Evolutionary conservation across 1,284 basidiomycete species (phyloP).

Genomic region (Sanguinoderma infundibulare): DNA sequence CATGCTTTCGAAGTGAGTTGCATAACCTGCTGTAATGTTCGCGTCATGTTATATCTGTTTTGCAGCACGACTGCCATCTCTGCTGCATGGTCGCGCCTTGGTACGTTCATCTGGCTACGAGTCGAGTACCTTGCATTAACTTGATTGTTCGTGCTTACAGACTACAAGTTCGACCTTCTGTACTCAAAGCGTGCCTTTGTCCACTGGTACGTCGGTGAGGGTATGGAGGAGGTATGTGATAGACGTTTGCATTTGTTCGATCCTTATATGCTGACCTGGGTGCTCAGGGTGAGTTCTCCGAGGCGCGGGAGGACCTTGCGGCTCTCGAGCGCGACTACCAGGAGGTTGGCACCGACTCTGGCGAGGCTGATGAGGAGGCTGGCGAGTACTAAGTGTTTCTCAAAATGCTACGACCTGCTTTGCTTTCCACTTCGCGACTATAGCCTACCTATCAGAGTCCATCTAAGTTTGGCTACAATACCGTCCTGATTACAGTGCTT

Average conservation of each 20-base stretch:
- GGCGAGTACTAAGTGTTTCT: slow-evolving; percentile 66
- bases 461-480: slow-evolving; percentile 29
- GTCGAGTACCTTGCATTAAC: background rate
- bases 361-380: slow-evolving; percentile 75
- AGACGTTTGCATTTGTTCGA: background rate
- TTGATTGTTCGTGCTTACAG: slow-evolving; percentile 41
- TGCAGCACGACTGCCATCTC: slow-evolving; percentile 91
- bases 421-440: slow-evolving; percentile 16
- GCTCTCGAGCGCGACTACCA: slow-evolving; percentile 97
- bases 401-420: slow-evolving; percentile 13
- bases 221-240: slow-evolving; percentile 84
- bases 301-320: slow-evolving; percentile 96
- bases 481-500: slow-evolving; percentile 22
- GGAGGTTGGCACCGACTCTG: slow-evolving; percentile 92
- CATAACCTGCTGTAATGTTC: background rate
- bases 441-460: slow-evolving; percentile 23
- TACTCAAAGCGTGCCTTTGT: slow-evolving; percentile 93
- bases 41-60: slow-evolving; percentile 10
- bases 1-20: slow-evolving; percentile 86
- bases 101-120: slow-evolving; percentile 39
- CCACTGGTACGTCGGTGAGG: slow-evolving; percentile 96
- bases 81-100: slow-evolving; percentile 92
- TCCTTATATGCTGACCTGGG: background rate
- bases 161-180: slow-evolving; percentile 98
- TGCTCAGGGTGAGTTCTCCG: slow-evolving; percentile 86